phyloP scores from a whole-genome alignment of 305 asterid genomes.

The Fraxinus ornus region DNA sequence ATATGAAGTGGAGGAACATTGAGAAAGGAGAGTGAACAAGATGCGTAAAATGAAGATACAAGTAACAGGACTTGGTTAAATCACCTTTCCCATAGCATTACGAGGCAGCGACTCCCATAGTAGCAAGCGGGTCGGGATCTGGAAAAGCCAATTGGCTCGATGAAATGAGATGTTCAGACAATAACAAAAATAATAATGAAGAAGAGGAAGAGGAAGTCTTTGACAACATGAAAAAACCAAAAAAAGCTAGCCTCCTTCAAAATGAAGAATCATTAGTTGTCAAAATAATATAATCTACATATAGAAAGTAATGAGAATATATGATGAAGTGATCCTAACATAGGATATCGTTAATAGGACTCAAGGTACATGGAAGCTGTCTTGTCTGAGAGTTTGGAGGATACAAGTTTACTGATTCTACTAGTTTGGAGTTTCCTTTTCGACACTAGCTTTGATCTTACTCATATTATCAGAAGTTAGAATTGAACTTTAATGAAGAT shows the following conservation, averaged over 20 bases:
- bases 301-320: background rate
- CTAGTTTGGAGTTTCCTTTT: slow-evolving; percentile 9
- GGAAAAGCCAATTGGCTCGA: background rate
- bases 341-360: slow-evolving; percentile 10
- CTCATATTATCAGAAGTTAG: slow-evolving; percentile 18
- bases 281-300: background rate
- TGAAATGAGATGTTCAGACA: background rate
- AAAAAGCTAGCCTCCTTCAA: background rate
- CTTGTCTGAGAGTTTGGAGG: background rate
- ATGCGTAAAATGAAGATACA: background rate
- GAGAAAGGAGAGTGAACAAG: background rate
- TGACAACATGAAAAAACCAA: background rate
- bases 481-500: background rate
- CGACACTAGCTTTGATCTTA: background rate
- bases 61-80: background rate
- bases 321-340: background rate
- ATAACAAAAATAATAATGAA: background rate
- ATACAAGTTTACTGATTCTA: background rate
- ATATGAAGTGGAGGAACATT: too few relatives aligned
- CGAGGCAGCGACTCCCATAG: slow-evolving; percentile 89
- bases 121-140: slow-evolving; percentile 71
- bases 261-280: background rate
- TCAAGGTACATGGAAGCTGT: background rate
- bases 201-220: background rate
- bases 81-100: slow-evolving; percentile 97